Evolutionary conservation across 805 yeast genomes (phyloP).

Genomic region (Diddensiella transvaalensis): DNA sequence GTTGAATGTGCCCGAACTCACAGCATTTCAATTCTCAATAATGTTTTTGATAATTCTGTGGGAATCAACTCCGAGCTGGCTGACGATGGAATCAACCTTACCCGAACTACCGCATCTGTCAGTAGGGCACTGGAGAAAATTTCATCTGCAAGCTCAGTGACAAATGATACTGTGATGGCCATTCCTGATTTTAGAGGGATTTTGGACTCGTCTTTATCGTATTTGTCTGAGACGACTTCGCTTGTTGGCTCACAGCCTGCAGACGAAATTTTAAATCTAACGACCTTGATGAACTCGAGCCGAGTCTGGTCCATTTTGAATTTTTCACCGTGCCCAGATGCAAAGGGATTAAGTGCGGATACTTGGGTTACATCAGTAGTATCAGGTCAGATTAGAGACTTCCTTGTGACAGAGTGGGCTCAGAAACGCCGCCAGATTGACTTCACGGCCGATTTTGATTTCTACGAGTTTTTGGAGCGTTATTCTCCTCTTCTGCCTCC

Average conservation of each 20-base stretch:
- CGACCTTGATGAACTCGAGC: conserved; percentile 25
- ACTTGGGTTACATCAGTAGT: conserved; percentile 36
- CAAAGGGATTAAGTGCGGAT: conserved; percentile 25
- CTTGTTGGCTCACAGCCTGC: background rate
- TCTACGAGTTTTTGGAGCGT: conserved; percentile 35
- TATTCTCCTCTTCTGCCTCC: conserved; percentile 34
- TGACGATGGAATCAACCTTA: conserved; percentile 34
- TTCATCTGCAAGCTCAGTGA: background rate
- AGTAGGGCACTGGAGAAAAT: conserved; percentile 16
- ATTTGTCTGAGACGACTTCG: conserved; percentile 21
- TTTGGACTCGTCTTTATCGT: conserved; percentile 27
- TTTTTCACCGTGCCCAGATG: conserved; percentile 29
- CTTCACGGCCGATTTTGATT: conserved; percentile 39
- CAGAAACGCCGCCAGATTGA: conserved; percentile 33
- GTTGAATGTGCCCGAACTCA: conserved; percentile 33
- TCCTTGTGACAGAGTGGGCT: conserved; percentile 39
- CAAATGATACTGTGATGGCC: conserved; percentile 6
- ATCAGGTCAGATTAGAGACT: conserved; percentile 36
- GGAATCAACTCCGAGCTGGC: conserved; percentile 38
- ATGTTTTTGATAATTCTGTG: conserved; percentile 35
- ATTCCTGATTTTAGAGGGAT: conserved; percentile 24
- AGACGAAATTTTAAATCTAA: background rate
- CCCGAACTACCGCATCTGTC: conserved; percentile 23
- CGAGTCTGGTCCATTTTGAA: conserved; percentile 37
- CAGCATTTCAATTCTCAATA: conserved; percentile 27